Evolutionary conservation across 352 stramenopile species (phyloP), one percentile per base, ranked within the genome.

Genomic region (Phytopythium oedochilum): DNA sequence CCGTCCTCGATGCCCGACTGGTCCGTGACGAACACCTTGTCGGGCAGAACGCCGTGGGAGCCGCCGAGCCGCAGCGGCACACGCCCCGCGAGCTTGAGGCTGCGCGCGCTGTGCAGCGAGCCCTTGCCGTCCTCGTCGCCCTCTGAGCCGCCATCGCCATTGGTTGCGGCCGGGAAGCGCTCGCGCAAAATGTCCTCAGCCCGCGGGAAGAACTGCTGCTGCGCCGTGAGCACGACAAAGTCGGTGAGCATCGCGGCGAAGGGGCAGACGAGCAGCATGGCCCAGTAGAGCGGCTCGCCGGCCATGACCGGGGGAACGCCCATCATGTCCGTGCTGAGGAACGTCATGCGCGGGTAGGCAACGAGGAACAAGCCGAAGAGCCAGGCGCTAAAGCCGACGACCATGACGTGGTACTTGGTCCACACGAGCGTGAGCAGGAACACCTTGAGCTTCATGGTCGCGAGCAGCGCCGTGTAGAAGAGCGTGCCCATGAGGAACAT

Each of bases 381-480:
- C 34, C 42, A 46, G 11, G 76, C 50, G 39, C 76, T 88, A 59
- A 92, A 89, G 0, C 34, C 49, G 42, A 92, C 52, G 22, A 88
- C 61, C 5, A 39, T 35, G 17, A 74, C 2, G 59, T 88, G 80
- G 50, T 81, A 88, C 59, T 76, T 82, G 50, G 73, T 89, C 74
- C 77, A 88, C 39, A 63, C 76, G 29, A 86, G 65, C 25, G 77
- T 80, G 18, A 88, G 68, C 36, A 81, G 60, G 51, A 81, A 60
- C 12, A 92, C 78, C 56, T 92, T 89, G 38, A 82, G 63, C 28
- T 86, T 86, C 78, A 88, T 88, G 3, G 81, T 86, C 54, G 59
- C 57, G 14, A 92, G 64, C 44, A 92, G 58, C 26, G 70, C 60
- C 40, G 78, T 71, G 59, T 92, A 92, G 52, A 88, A 88, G 11